Evolutionary conservation across 352 stramenopile genomes (phyloP).

Genomic region (Pythium sp.): DNA sequence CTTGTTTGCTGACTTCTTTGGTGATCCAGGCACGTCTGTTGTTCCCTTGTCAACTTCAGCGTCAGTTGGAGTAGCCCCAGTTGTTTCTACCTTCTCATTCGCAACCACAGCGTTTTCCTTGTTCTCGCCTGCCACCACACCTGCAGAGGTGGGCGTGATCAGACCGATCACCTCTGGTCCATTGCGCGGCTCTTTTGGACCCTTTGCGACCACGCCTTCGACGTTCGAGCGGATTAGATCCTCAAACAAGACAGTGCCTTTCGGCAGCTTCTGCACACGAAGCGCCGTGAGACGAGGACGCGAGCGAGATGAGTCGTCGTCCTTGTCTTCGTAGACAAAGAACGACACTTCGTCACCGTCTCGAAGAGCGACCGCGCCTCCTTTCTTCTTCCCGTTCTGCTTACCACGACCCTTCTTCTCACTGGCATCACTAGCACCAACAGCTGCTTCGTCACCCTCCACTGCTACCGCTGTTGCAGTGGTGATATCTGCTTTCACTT

Average conservation of each 20-base stretch:
- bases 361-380: slow-evolving; percentile 20
- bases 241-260: slow-evolving; percentile 64
- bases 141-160: slow-evolving; percentile 31
- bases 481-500: neutral
- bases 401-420: slow-evolving; percentile 11
- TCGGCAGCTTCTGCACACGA: slow-evolving; percentile 59
- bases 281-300: slow-evolving; percentile 53
- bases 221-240: slow-evolving; percentile 53
- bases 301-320: slow-evolving; percentile 30
- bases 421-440: neutral
- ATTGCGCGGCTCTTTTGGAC: slow-evolving; percentile 64
- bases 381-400: slow-evolving; percentile 18
- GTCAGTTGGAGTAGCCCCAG: slow-evolving; percentile 1
- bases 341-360: slow-evolving; percentile 80
- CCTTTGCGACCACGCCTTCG: slow-evolving; percentile 56
- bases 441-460: slow-evolving; percentile 18
- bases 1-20: neutral
- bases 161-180: slow-evolving; percentile 53
- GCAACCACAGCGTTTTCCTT: slow-evolving; percentile 4
- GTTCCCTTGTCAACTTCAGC: neutral
- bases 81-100: slow-evolving; percentile 21
- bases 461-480: neutral
- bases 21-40: neutral
- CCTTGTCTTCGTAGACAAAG: slow-evolving; percentile 70
- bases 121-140: slow-evolving; percentile 2